Evolutionary conservation across 768 basidiomycete genomes (phyloP), one percentile per base, ranked within the genome.

Genomic region (Serendipita indica): DNA sequence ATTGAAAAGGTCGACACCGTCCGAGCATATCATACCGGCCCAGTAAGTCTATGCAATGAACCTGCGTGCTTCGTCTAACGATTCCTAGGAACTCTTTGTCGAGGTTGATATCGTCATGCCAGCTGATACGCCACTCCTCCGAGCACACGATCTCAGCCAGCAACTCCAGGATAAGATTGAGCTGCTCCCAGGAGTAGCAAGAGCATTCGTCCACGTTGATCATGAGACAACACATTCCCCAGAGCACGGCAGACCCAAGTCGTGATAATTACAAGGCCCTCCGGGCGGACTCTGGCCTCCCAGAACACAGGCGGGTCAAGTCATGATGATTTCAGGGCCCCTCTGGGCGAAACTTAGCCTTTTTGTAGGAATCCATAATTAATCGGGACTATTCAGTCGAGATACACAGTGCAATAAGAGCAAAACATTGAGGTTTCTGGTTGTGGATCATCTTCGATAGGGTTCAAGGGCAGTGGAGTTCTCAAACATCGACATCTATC

Each of bases 61-160:
- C 56, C 25, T 60, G 5, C 33, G 33, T 57, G 59, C 18, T 41
- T 4, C 13, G 25, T 30, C 27, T 25, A 7, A 2, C 2, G n/a
- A 2, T 18, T 7, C 18, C 41, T 43, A 87, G 84, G 79, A 89
- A 60, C 94, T 91, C 67, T 88, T 92, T 67, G 92, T 97, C 45
- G 96, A 99, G 70, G 77, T 98, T 13, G 96, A 99, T 69, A 79
- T 98, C 45, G 93, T 97, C 35, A 89, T 98, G 84, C 78, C 83
- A 61, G 84, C 84, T 7, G 80, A 81, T 60, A 96, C 91, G 25
- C 89, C 91, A 0, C 73, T 98, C 0, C 88, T 84, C 82, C 25
- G 83, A 68, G 88, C 89, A 18, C 89, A 91, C 67, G 89, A 91
- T 68, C 66, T 89, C 60, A 84, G 84, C 64, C 88, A 91, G 69